Evolutionary conservation across 83 land plant genomes (phyloP).

Genomic region (Larix sibirica): DNA sequence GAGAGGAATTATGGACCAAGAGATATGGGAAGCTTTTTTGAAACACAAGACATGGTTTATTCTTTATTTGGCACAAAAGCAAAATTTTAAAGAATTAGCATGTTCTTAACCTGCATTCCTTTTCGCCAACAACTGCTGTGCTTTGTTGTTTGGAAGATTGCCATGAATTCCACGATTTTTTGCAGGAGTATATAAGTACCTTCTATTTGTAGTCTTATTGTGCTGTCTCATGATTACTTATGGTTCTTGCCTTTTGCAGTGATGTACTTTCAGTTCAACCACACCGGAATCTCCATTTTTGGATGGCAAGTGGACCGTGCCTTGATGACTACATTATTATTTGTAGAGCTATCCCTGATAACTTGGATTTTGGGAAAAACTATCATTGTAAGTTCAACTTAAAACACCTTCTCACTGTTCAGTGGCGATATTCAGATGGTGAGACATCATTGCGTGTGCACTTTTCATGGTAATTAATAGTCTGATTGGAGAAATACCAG

Average conservation of each 20-base stretch:
- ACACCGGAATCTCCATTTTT: constrained; percentile 85
- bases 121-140: background rate
- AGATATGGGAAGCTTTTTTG: background rate
- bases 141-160: constrained; percentile 4
- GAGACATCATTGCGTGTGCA: background rate
- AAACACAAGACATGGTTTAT: background rate
- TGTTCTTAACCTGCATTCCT: background rate
- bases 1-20: background rate
- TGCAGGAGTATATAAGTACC: background rate
- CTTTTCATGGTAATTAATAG: background rate
- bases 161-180: too few relatives aligned
- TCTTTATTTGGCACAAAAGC: background rate
- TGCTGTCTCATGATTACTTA: background rate
- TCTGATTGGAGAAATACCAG: background rate
- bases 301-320: constrained; percentile 87
- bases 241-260: constrained; percentile 37
- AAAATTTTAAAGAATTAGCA: background rate
- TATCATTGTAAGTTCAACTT: constrained; percentile 25
- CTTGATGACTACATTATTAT: constrained; percentile 72
- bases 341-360: constrained; percentile 67
- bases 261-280: constrained; percentile 74
- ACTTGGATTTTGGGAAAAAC: constrained; percentile 78
- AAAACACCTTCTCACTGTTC: background rate
- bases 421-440: background rate
- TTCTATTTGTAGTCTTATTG: background rate